These are phyloP conservation scores for Fusarium fujikuroi DNA, from an alignment of 2,329 filamentous ascomycete species.

Conservation along the genomic window DNA sequence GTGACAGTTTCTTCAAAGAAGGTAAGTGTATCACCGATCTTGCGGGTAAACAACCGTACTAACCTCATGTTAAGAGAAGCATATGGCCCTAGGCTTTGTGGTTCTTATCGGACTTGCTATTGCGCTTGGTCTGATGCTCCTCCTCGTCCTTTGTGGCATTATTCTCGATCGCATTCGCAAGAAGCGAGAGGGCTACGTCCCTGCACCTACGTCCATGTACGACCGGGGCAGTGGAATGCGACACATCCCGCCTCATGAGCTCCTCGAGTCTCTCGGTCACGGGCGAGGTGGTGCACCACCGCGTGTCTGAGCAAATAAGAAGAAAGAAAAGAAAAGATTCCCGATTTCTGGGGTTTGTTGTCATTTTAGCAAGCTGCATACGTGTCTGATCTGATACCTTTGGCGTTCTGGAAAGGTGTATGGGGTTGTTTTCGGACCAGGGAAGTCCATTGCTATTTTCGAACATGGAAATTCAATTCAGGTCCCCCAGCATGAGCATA, in stretches of 20 bases:
- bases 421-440: conserved; percentile 36
- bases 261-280: conserved; percentile 64
- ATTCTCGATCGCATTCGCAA: conserved; percentile 80
- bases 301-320: conserved; percentile 55
- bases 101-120: conserved; percentile 85
- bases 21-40: conserved; percentile 61
- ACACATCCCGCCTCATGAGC: conserved; percentile 69
- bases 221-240: conserved; percentile 68
- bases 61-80: conserved; percentile 51
- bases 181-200: conserved; percentile 81
- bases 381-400: conserved; percentile 44
- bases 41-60: conserved; percentile 5
- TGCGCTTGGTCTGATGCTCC: conserved; percentile 78
- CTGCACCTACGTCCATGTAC: conserved; percentile 75
- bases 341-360: conserved; percentile 25
- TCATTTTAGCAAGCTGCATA: conserved; percentile 46
- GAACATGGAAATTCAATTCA: conserved; percentile 25
- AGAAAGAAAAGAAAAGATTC: conserved; percentile 1
- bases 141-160: conserved; percentile 80
- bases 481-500: conserved; percentile 25
- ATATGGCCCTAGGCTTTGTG: conserved; percentile 78
- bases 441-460: conserved; percentile 34
- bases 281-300: conserved; percentile 62
- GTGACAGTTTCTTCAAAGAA: conserved; percentile 77
- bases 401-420: conserved; percentile 53